These are phyloP conservation scores for Nitzschia inconspicua DNA, from an alignment of 108 stramenopile species.

Conservation along the genomic window DNA sequence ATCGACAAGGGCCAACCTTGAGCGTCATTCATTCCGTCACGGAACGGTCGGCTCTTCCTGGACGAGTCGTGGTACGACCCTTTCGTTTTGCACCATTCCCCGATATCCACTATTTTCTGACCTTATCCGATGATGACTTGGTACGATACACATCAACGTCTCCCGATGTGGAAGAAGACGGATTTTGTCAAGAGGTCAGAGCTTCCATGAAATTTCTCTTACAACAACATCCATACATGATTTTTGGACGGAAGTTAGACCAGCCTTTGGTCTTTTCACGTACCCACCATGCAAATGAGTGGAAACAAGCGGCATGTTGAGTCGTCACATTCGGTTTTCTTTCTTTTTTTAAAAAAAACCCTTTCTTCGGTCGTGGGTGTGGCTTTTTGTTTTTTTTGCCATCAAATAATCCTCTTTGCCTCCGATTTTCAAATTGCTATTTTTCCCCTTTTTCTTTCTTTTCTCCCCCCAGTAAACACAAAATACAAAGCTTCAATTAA, in stretches of 20 bases:
- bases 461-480: no score
- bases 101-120: slow-evolving; percentile 42
- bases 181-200: slow-evolving; percentile 61
- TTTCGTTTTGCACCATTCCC: slow-evolving; percentile 43
- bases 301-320: no score
- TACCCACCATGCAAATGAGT: background rate
- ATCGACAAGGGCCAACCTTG: slow-evolving; percentile 9
- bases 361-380: no score
- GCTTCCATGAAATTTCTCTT: slow-evolving; percentile 19
- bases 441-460: no score
- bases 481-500: no score
- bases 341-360: no score
- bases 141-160: slow-evolving; percentile 65
- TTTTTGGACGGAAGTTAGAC: slow-evolving; percentile 6
- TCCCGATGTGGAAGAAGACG: slow-evolving; percentile 67
- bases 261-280: slow-evolving; percentile 10
- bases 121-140: slow-evolving; percentile 47
- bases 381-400: no score
- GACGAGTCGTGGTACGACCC: slow-evolving; percentile 45
- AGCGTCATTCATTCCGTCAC: slow-evolving; percentile 35
- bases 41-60: no score
- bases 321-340: no score
- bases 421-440: no score
- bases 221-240: background rate
- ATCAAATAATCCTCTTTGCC: no score